A percentile compares a stretch with the other conserved stretches of the same genome.
These are phyloP conservation scores for Pseudopediastrum boryanum DNA, from an alignment of 139 green algal species.

Conservation along the genomic window DNA sequence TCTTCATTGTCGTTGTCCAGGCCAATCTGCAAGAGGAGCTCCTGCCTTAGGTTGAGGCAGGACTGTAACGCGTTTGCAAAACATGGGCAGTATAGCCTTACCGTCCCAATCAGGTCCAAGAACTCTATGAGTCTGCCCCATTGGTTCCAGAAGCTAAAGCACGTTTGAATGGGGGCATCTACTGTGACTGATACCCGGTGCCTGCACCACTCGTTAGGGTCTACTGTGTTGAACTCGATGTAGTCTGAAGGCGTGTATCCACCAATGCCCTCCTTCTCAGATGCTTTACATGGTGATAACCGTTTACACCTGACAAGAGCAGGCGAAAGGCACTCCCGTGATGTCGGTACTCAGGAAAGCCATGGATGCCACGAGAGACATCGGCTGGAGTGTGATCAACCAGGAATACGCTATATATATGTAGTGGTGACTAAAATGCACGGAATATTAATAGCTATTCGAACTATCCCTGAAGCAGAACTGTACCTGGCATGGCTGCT, in stretches of 20 bases:
- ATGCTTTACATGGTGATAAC: too few relatives aligned
- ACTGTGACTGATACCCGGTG: conserved; percentile 43
- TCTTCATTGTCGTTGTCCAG: conserved; percentile 52
- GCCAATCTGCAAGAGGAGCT: conserved; percentile 54
- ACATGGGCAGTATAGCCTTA: conserved; percentile 13
- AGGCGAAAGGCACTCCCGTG: too few relatives aligned
- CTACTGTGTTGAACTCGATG: conserved; percentile 54
- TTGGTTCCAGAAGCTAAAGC: conserved; percentile 63
- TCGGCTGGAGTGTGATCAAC: too few relatives aligned
- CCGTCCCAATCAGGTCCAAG: conserved; percentile 66
- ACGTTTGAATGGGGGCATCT: conserved; percentile 46
- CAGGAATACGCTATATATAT: too few relatives aligned
- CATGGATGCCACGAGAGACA: too few relatives aligned
- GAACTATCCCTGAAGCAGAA: too few relatives aligned
- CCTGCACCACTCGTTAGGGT: conserved; percentile 33
- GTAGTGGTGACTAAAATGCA: too few relatives aligned
- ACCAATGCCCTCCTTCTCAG: conserved; percentile 25
- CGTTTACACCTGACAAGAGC: too few relatives aligned
- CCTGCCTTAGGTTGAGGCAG: not conserved
- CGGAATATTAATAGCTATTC: too few relatives aligned
- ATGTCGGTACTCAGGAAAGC: too few relatives aligned
- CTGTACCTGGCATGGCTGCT: too few relatives aligned
- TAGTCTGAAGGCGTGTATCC: conserved; percentile 68
- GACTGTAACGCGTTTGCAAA: not conserved
- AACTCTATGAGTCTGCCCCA: conserved; percentile 67